Evolutionary conservation across 176 grass and related monocot species (phyloP), one percentile per base, ranked within the genome.

Genomic region (Saccharum spontaneum): DNA sequence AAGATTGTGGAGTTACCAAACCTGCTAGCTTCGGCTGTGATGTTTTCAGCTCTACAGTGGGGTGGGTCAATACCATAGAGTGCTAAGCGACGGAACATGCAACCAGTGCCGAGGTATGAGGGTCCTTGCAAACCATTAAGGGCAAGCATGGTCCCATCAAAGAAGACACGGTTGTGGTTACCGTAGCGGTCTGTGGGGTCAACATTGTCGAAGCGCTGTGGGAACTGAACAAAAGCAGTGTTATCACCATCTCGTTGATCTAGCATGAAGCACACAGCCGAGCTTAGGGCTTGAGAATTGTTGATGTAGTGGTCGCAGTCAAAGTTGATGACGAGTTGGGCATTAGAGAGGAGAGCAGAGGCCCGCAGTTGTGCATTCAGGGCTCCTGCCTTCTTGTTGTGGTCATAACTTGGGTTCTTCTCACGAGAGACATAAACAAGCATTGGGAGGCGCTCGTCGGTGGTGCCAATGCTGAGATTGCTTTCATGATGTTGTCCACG

Each of bases 161-260:
- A 96, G 74, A 96, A 96, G 62, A 96, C 86, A 14, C 88, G 92
- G 17, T 96, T 98, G 73, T 98, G 95, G 40, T 98, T 98, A 43
- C 89, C 87, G 41, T 98, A 93, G 0, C 95, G 91, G 22, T 98
- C 92, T 0, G 87, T 88, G 1, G 95, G 95, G 46, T 98, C 95
- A 55, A 98, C 94, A 43, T 88, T 89, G 82, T 98, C 91, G 16
- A 98, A 98, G 16, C 95, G 85, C 66, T 98, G 95, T 9, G 95
- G 95, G 63, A 98, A 98, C 59, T 98, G 92, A 15, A 98, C 84
- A 37, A 95, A 98, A n/a, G 90, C 94, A 4, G 90, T 88, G 54
- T 90, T 78, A 7, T 89, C 91, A 45, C 95, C 95, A 14, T 90
- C 91, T 10, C 93, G 80, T 14, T 23, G 83, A 39, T 90, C 88